Percentiles rank a stretch among this genome's conserved stretches.
phyloP scores from a whole-genome alignment of 768 basidiomycete species.

The Lentinus tigrinus region DNA sequence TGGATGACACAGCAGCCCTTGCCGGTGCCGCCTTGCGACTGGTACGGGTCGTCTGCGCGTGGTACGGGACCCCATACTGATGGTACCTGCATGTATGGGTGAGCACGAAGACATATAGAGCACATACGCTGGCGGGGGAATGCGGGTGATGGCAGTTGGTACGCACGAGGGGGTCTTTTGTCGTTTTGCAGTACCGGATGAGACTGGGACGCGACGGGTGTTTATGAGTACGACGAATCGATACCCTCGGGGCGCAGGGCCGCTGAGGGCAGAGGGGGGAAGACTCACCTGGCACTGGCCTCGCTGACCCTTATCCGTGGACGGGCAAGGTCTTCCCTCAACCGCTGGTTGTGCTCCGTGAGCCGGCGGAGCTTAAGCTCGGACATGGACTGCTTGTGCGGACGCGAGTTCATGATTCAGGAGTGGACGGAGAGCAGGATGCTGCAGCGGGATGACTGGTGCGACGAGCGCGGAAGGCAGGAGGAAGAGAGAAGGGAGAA shows the following conservation, averaged over 20 bases:
- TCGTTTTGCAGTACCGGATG: constrained; percentile 92
- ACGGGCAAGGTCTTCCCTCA: constrained; percentile 85
- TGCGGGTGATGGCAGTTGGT: background rate
- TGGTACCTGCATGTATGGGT: constrained; percentile 57
- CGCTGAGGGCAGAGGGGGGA: background rate
- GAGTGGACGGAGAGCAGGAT: constrained; percentile 5
- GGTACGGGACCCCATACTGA: constrained; percentile 92
- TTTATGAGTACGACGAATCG: background rate
- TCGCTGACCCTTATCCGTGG: constrained; percentile 92
- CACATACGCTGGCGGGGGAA: background rate
- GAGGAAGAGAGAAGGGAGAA: background rate
- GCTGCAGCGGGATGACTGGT: constrained; percentile 9
- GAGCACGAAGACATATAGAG: background rate
- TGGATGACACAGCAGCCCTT: constrained; percentile 31
- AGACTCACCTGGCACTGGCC: constrained; percentile 77
- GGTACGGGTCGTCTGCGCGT: constrained; percentile 91
- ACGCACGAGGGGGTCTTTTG: constrained; percentile 85
- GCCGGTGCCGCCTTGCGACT: constrained; percentile 52
- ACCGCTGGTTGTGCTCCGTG: constrained; percentile 89
- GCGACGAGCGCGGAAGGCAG: constrained; percentile 2
- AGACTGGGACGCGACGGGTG: constrained; percentile 48
- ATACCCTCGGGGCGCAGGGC: background rate
- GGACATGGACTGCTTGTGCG: constrained; percentile 93
- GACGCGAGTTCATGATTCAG: constrained; percentile 63
- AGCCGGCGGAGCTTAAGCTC: constrained; percentile 94